Evolutionary conservation across 345 rosid genomes (phyloP).

Genomic region (Kandelia obovata): DNA sequence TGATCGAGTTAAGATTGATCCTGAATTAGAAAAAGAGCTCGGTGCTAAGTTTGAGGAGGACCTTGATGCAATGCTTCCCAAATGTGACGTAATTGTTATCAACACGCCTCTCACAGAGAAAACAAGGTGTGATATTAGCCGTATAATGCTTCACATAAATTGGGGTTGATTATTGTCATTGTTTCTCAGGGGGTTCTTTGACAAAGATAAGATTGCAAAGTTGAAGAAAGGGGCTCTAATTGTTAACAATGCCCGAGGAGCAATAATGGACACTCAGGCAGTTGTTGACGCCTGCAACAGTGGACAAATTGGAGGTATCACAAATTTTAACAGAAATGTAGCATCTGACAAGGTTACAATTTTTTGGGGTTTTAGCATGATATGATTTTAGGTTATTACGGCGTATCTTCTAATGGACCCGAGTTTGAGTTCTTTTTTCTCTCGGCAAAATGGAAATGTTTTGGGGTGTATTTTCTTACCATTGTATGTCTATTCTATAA

Average conservation of each 20-base stretch:
- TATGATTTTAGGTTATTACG: too few species aligned
- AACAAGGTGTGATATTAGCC: conserved; percentile 44
- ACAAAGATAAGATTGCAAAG: conserved; percentile 72
- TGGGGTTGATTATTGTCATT: conserved; percentile 7
- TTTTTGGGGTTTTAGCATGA: not conserved
- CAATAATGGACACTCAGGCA: conserved; percentile 87
- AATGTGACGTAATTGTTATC: conserved; percentile 79
- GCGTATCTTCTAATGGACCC: not conserved
- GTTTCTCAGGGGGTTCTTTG: conserved; percentile 59
- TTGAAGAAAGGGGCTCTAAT: conserved; percentile 84
- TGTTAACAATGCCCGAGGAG: conserved; percentile 95
- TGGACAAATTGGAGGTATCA: conserved; percentile 76
- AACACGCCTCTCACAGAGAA: conserved; percentile 88
- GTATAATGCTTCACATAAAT: not conserved
- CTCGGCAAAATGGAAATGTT: not conserved
- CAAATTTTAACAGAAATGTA: not conserved
- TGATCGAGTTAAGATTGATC: conserved; percentile 73
- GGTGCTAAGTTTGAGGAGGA: conserved; percentile 83
- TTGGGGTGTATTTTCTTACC: not conserved
- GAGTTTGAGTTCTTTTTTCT: not conserved
- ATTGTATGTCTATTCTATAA: not conserved
- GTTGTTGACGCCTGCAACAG: conserved; percentile 78
- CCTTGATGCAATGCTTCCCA: conserved; percentile 74
- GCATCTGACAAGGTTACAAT: not conserved
- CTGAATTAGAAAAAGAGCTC: conserved; percentile 56